Base-by-base conservation (phyloP, 1,284 basidiomycete species). In the Melampsora larici-populina region DNA sequence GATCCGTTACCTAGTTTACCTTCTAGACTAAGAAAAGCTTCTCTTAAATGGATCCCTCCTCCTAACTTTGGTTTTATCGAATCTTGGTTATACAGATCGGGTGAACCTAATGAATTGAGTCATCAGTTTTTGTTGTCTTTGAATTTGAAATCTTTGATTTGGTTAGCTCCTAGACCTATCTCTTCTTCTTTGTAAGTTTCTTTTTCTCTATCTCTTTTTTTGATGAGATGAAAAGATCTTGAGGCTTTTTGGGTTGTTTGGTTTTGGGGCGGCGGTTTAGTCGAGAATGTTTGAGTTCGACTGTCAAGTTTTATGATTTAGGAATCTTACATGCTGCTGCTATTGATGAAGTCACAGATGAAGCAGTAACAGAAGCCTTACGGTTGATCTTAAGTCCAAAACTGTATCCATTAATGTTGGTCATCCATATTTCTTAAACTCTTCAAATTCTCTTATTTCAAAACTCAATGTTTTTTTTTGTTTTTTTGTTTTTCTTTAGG, bases 61-160 rank as follows among this genome's bases (percentile, higher is more conserved):
- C 71, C 71, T 15, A 74, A 74, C 49, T 74, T 74, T 24, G 71
- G 71, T 21, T 74, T 65, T 24, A 55, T 74, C 48, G 71, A 74
- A 55, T 48, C 24, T 9, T 66, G 29, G 1, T 58, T 74, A 31
- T 74, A 62, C 24, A 17, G 71, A 24, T 46, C 71, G 2, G 71
- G 71, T 24, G 71, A 74, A 55, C 71, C 63, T 0, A 43, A 62
- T 31, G 71, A 74, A 51, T 46, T 74, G 8, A 74, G 71, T n/a
- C 31, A 64, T 15, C 33, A 64, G 29, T 74, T 74, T 43, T 49
- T 74, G 43, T 1, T 65, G 7, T 7, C 62, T 24, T 64, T 74
- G 26, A 66, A 66, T 46, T 26, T 74, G 3, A 43, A 74, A 40
- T 49, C 71, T 11, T 24, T 74, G 26, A 26, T 74, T 21, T 74